Base-by-base conservation (phyloP, 2,329 filamentous ascomycete genomes). In the Colletotrichum sp. region DNA sequence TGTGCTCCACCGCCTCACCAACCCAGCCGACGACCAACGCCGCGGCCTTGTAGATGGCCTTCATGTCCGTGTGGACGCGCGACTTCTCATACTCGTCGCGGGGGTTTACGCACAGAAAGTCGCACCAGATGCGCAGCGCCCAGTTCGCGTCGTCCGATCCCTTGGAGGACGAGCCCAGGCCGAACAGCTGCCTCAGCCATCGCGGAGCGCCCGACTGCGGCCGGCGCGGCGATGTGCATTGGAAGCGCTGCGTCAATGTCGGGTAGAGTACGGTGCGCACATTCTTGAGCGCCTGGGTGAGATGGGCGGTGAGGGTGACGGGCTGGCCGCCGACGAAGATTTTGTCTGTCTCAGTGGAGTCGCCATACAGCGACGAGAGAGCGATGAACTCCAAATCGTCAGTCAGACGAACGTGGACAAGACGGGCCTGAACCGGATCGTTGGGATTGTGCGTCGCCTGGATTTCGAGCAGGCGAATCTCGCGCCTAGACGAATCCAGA, bases 401-500 rank as follows among this genome's bases (percentile, higher is more conserved):
- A 54, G 69, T 78, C 47, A 83, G 78, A 4, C 76, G 75, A 31
- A 79, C 74, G n/a, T 79, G 81, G 33, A 84, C 75, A 31, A 83
- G 76, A 15, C 82, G 82, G 66, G 80, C 83, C n/a, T 79, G 77
- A 51, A 83, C 72, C 11, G 77, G 76, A 31, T 82, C 81, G 33
- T 76, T 77, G 64, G 80, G 73, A 57, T 72, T 75, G 74, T 74
- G 76, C 31, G 78, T 72, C 11, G 82, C 77, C 58, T 81, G 78
- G 38, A 83, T 75, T 71, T 83, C 82, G 13, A 83, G 74, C 67
- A 83, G 75, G 33, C 82, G 82, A 24, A 83, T 76, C 72, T 83
- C 82, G 70, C 74, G 77, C 61, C 73, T 75, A 29, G 76, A 74
- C 58, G 74, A 70, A 64, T 78, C 76, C 59, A 80, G 73, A 31